Conservation (phyloP, 2,329 filamentous ascomycete species). For the Sclerotinia trifoliorum region DNA sequence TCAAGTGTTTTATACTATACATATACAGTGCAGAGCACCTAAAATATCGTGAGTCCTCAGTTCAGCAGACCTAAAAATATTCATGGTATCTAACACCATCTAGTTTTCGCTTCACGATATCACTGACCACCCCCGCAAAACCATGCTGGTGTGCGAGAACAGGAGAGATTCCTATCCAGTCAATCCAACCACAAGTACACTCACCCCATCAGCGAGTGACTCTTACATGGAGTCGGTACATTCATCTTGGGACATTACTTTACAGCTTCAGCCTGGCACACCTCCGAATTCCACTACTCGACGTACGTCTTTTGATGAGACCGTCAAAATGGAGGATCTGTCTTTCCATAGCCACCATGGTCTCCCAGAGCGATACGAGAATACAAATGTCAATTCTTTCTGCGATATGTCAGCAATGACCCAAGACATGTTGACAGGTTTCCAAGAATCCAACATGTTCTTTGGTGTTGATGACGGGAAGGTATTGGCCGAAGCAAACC, state of each 20-base stretch:
- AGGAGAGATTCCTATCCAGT: constrained; percentile 9
- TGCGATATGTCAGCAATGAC: constrained; percentile 27
- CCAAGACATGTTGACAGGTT: constrained; percentile 25
- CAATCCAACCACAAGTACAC: constrained; percentile 6
- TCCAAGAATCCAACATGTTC: constrained; percentile 24
- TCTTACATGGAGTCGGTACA: constrained; percentile 17
- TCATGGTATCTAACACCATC: background rate
- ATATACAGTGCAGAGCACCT: background rate
- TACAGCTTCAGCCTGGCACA: constrained; percentile 6
- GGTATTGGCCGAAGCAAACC: constrained; percentile 21
- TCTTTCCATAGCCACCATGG: constrained; percentile 17
- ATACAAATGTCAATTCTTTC: constrained; percentile 4
- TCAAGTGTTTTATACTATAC: background rate
- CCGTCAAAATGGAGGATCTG: constrained; percentile 25
- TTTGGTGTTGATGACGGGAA: constrained; percentile 17
- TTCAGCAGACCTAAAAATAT: background rate
- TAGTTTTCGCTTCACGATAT: constrained; percentile 2
- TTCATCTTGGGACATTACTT: constrained; percentile 22
- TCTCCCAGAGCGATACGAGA: constrained; percentile 23
- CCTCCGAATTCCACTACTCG: constrained; percentile 9
- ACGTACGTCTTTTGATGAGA: constrained; percentile 16
- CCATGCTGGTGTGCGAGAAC: constrained; percentile 15
- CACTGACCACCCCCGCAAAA: background rate
- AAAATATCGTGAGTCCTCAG: constrained; percentile 9
- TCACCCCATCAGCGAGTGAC: constrained; percentile 15